A percentile compares a stretch with the other conserved stretches of the same genome.
Conservation (phyloP, 2,329 filamentous ascomycete species). For the Fusarium denticulatum region DNA sequence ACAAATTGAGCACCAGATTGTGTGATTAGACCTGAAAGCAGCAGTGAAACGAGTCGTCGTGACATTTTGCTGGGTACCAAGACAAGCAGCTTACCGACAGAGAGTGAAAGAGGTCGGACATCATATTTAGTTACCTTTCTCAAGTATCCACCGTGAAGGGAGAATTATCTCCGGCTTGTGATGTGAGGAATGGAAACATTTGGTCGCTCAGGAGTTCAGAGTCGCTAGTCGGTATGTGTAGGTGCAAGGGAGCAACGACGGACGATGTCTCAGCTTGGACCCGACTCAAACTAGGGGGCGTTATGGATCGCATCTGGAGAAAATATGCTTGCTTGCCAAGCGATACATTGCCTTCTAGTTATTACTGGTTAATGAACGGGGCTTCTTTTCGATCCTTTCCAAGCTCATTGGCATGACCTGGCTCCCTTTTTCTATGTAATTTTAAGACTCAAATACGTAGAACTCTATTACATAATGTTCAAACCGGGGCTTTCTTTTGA, state of each 20-base stretch:
- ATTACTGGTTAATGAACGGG: background rate
- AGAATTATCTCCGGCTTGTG: background rate
- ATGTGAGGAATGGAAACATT: background rate
- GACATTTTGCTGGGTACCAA: background rate
- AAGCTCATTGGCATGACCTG: background rate
- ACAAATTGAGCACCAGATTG: background rate
- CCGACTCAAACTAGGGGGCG: background rate
- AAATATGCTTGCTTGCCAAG: background rate
- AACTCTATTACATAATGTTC: rapidly evolving
- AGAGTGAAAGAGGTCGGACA: rapidly evolving
- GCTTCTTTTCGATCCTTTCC: too few relatives aligned
- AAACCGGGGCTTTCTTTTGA: rapidly evolving
- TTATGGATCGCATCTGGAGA: background rate
- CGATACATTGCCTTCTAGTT: background rate
- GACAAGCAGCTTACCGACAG: background rate
- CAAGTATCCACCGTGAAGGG: rapidly evolving
- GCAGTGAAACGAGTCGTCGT: background rate
- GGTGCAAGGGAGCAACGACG: background rate
- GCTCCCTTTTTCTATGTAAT: too few relatives aligned
- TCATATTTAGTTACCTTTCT: rapidly evolving
- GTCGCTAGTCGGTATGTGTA: background rate
- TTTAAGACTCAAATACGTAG: background rate
- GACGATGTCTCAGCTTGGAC: background rate
- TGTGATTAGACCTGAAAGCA: background rate
- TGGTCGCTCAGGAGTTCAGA: background rate